Percentiles rank a stretch among this genome's conserved stretches.
These are phyloP conservation scores for Striga asiatica DNA, from an alignment of 257 asterid genomes.

Conservation along the genomic window DNA sequence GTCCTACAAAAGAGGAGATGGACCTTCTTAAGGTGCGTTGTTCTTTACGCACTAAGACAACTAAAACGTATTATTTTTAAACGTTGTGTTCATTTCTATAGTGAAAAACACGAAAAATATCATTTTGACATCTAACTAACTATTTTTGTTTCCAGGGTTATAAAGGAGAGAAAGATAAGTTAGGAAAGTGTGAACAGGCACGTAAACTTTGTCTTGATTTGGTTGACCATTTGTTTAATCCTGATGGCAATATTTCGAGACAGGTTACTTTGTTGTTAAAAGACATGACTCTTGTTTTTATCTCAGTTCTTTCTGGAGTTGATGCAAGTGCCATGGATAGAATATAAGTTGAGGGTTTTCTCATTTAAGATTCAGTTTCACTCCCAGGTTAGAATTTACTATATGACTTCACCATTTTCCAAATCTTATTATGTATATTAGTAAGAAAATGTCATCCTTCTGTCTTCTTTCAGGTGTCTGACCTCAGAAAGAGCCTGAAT, in stretches of 20 bases:
- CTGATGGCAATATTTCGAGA: background rate
- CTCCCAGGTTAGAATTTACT: slow-evolving; percentile 52
- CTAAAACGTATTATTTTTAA: background rate
- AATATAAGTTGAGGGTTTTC: slow-evolving; percentile 76
- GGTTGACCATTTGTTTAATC: background rate
- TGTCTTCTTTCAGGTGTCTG: slow-evolving; percentile 56
- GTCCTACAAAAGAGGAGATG: slow-evolving; percentile 97
- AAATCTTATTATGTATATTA: background rate
- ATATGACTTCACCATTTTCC: slow-evolving; percentile 9
- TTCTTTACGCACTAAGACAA: slow-evolving; percentile 1
- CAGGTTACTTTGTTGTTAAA: slow-evolving; percentile 6
- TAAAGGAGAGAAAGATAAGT: slow-evolving; percentile 69
- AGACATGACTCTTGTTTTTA: slow-evolving; percentile 9
- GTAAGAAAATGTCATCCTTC: background rate
- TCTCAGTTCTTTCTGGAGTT: slow-evolving; percentile 75
- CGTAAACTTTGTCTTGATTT: slow-evolving; percentile 17
- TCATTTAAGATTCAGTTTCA: slow-evolving; percentile 80
- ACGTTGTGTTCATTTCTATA: slow-evolving; percentile 13
- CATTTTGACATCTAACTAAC: slow-evolving; percentile 6
- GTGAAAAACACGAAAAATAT: background rate
- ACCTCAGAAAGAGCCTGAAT: slow-evolving; percentile 63
- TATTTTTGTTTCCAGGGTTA: slow-evolving; percentile 55
- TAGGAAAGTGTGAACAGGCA: slow-evolving; percentile 96
- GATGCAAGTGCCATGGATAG: slow-evolving; percentile 94
- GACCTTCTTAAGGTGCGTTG: slow-evolving; percentile 68